phyloP scores from a whole-genome alignment of 768 basidiomycete genomes.

The Boletus subcaerulescens region DNA sequence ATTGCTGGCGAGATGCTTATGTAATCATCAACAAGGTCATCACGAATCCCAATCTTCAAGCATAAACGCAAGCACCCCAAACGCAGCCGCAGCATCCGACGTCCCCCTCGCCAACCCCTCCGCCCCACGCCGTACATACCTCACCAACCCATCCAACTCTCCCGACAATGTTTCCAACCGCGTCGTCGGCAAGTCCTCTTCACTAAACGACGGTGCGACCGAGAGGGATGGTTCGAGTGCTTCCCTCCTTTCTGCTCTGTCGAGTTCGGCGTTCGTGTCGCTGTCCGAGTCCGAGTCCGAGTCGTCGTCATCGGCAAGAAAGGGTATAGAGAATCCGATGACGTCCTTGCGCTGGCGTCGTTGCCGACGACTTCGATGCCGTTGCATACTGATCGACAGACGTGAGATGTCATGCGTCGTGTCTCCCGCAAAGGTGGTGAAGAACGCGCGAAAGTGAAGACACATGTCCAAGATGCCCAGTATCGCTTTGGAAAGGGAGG shows the following conservation, averaged over 20 bases:
- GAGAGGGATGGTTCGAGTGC: constrained; percentile 40
- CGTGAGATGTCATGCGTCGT: constrained; percentile 55
- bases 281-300: constrained; percentile 37
- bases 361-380: constrained; percentile 63
- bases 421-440: constrained; percentile 58
- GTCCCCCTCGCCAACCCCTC: constrained; percentile 64
- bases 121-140: constrained; percentile 64
- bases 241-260: constrained; percentile 19
- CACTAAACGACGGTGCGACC: constrained; percentile 37
- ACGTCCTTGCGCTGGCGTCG: constrained; percentile 53
- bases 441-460: constrained; percentile 64
- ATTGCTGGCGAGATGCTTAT: not conserved
- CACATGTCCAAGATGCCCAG: constrained; percentile 71
- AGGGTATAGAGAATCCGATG: constrained; percentile 55
- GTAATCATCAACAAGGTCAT: not conserved
- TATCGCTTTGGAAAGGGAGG: constrained; percentile 61
- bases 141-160: constrained; percentile 69
- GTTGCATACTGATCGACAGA: constrained; percentile 49
- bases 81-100: constrained; percentile 59
- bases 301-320: constrained; percentile 32
- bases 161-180: constrained; percentile 61
- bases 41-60: constrained; percentile 74
- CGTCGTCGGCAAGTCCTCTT: constrained; percentile 46
- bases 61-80: constrained; percentile 70
- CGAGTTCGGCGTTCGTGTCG: constrained; percentile 10